Evolutionary conservation across 768 basidiomycete genomes (phyloP), one percentile per base, ranked within the genome.

Genomic region (Plicaturopsis crispa): DNA sequence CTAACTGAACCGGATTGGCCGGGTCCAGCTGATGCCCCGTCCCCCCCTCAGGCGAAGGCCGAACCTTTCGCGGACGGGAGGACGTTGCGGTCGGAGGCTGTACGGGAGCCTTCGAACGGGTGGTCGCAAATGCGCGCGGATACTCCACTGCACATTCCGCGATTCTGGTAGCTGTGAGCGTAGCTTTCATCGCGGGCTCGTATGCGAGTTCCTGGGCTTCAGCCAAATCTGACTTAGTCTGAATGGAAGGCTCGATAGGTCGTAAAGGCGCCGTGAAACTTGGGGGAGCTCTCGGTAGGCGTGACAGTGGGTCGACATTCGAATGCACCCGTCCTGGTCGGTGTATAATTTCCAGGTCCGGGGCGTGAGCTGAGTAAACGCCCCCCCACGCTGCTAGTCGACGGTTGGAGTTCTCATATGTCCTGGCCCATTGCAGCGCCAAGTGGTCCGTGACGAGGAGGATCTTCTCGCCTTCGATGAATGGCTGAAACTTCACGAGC

Each of bases 401-500:
- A 8, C 46, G 36, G 32, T 56, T 56, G 0, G 42, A 42, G 31
- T 53, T 52, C 36, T 56, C 43, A 20, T 48, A 56, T 0, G 47
- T 45, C 16, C 47, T 26, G 18, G 48, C 46, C 53, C 55, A 56
- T 21, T 49, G 48, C 8, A 56, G 19, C 1, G 53, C 51, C 0
- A 55, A 53, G 34, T 62, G 56, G 38, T 62, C 57, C 0, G 57
- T 62, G 2, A 62, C 40, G 1, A 52, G 46, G 3, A 54, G 17
- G 8, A 63, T 48, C 2, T 44, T 32, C 44, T 59, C 57, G 2
- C 63, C 65, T 50, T 68, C 59, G 2, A 66, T 50, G 42, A 52
- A 57, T 0, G 59, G 53, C 38, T 61, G 60, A 28, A 62, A 65
- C 38, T 61, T 60, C 11, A 65, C 51, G 0, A 67, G 39, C 6